Percentiles rank a stretch among this genome's conserved stretches.
phyloP scores from a whole-genome alignment of 2,329 filamentous ascomycete species.

The Paraphoma sp. region DNA sequence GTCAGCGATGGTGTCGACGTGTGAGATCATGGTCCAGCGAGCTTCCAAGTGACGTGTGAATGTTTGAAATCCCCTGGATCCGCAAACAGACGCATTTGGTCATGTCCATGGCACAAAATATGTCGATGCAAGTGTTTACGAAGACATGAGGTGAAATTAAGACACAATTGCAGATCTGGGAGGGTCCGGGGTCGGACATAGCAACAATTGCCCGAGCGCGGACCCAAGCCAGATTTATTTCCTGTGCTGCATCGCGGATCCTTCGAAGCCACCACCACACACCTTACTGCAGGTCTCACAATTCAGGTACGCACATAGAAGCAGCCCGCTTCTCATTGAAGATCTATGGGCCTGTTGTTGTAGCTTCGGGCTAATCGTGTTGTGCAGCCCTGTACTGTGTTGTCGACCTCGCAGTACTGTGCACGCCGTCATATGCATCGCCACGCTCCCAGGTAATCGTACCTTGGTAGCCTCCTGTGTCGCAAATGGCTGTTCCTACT shows the following conservation, averaged over 20 bases:
- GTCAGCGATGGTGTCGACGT: not conserved
- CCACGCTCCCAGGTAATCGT: not conserved
- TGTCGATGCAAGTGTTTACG: not conserved
- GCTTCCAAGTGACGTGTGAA: not conserved
- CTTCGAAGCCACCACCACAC: conserved; percentile 28
- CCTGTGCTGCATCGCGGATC: conserved; percentile 27
- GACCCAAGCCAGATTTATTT: not conserved
- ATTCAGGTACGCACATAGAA: not conserved
- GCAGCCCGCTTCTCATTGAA: not conserved
- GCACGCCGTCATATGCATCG: not conserved
- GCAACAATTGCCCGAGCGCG: conserved; percentile 16
- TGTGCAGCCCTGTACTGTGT: too few relatives aligned
- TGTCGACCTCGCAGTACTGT: not conserved
- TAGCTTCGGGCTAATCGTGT: not conserved
- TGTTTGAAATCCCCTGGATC: not conserved
- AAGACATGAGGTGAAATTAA: conserved; percentile 28
- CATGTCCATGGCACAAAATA: not conserved
- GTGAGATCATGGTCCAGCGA: not conserved
- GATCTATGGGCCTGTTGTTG: too few relatives aligned
- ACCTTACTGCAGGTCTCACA: conserved; percentile 11
- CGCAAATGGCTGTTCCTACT: not conserved
- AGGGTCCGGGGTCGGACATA: conserved; percentile 4
- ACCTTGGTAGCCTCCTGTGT: not conserved
- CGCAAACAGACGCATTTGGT: not conserved
- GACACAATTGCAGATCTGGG: conserved; percentile 24